Percentiles rank a stretch among this genome's conserved stretches.
phyloP scores from a whole-genome alignment of 805 yeast genomes.

The Metschnikowia sp. region DNA sequence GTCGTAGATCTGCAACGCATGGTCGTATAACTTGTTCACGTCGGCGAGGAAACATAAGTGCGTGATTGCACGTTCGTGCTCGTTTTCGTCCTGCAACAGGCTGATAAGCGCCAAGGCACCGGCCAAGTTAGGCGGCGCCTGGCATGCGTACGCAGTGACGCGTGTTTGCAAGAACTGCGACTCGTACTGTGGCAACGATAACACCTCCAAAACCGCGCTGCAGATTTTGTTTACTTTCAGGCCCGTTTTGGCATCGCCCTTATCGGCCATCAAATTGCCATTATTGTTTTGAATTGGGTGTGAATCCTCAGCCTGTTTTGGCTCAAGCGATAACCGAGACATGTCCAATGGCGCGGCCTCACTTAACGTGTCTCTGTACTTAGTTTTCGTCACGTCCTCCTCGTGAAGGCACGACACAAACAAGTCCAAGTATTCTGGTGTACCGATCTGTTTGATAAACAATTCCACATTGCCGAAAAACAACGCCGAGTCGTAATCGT shows the following conservation, averaged over 20 bases:
- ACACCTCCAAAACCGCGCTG: slow-evolving; percentile 58
- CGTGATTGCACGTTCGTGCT: slow-evolving; percentile 58
- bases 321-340: slow-evolving; percentile 6
- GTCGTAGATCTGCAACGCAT: slow-evolving; percentile 79
- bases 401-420: slow-evolving; percentile 83
- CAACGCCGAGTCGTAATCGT: slow-evolving; percentile 77
- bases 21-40: slow-evolving; percentile 74
- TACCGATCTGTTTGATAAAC: slow-evolving; percentile 68
- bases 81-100: slow-evolving; percentile 43
- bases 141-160: slow-evolving; percentile 89
- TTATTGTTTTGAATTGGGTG: background rate
- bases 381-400: slow-evolving; percentile 79
- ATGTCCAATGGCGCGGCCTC: slow-evolving; percentile 5
- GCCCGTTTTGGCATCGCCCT: slow-evolving; percentile 28
- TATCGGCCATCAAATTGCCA: background rate
- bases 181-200: slow-evolving; percentile 50
- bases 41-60: slow-evolving; percentile 91
- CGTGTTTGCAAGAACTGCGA: slow-evolving; percentile 67
- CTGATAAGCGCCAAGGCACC: slow-evolving; percentile 70
- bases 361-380: slow-evolving; percentile 68
- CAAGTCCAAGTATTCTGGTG: slow-evolving; percentile 76
- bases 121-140: slow-evolving; percentile 78
- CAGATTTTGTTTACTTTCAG: slow-evolving; percentile 73
- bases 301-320: slow-evolving; percentile 23
- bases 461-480: slow-evolving; percentile 61